phyloP scores from a whole-genome alignment of 2,329 filamentous ascomycete genomes.

The Leptographium radiaticola region DNA sequence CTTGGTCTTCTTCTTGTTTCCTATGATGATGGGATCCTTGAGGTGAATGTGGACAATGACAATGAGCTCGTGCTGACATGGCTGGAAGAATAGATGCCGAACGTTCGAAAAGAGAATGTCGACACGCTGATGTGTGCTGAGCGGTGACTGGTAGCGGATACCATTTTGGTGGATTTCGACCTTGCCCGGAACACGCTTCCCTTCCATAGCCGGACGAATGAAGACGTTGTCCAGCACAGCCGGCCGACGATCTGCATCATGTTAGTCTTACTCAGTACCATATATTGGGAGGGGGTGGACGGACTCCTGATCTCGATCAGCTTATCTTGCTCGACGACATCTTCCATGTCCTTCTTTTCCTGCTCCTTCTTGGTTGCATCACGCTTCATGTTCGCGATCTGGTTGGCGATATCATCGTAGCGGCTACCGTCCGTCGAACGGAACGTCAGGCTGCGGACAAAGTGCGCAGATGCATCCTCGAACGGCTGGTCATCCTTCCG shows the following conservation, averaged over 20 bases:
- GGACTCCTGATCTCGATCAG: conserved; percentile 84
- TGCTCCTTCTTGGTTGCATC: conserved; percentile 85
- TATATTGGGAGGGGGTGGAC: conserved; percentile 18
- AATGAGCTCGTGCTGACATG: conserved; percentile 88
- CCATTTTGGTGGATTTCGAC: conserved; percentile 98
- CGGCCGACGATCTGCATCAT: conserved; percentile 63
- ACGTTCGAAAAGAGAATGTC: conserved; percentile 97
- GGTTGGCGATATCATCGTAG: conserved; percentile 79
- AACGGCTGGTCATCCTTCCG: conserved; percentile 96
- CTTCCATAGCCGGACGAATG: conserved; percentile 87
- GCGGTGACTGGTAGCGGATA: conserved; percentile 81
- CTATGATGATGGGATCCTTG: conserved; percentile 95
- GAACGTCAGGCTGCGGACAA: conserved; percentile 90
- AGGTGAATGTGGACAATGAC: conserved; percentile 97
- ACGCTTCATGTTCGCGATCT: conserved; percentile 94
- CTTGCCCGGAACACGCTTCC: conserved; percentile 89
- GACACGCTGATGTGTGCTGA: conserved; percentile 70
- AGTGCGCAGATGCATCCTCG: conserved; percentile 90
- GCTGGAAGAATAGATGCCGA: conserved; percentile 97
- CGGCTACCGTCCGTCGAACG: conserved; percentile 79
- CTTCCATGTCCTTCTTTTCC: conserved; percentile 98
- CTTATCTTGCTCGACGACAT: conserved; percentile 98
- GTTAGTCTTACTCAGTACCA: conserved; percentile 23
- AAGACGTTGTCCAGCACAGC: conserved; percentile 88
- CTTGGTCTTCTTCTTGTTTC: conserved; percentile 95